Conservation (phyloP, 306 rosid species). For the Vachellia pachyceras region DNA sequence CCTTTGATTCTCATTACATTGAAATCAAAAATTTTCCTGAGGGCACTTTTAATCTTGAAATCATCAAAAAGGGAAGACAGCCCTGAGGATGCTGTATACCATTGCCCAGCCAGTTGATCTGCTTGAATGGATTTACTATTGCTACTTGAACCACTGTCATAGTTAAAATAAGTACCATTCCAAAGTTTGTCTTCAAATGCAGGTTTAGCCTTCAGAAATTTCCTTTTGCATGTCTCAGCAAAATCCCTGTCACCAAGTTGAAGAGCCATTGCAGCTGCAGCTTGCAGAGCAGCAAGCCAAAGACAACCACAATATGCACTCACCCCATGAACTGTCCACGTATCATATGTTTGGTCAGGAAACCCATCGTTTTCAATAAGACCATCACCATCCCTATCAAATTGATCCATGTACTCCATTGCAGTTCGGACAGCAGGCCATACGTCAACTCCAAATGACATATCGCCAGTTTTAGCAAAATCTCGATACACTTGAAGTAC, state of each 20-base stretch:
- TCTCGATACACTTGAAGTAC: slow-evolving; percentile 95
- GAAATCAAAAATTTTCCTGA: slow-evolving; percentile 80
- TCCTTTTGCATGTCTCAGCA: slow-evolving; percentile 89
- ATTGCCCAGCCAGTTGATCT: slow-evolving; percentile 97
- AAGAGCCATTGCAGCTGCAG: slow-evolving; percentile 97
- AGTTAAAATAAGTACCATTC: slow-evolving; percentile 98
- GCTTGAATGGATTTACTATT: slow-evolving; percentile 97
- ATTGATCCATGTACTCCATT: slow-evolving; percentile 92
- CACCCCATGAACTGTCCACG: slow-evolving; percentile 98
- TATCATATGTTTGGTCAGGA: slow-evolving; percentile 97
- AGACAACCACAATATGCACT: slow-evolving; percentile 96
- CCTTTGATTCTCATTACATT: slow-evolving; percentile 94
- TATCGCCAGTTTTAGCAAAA: slow-evolving; percentile 87
- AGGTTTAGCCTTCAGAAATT: slow-evolving; percentile 84
- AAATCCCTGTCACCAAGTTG: slow-evolving; percentile 76
- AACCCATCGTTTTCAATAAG: slow-evolving; percentile 94
- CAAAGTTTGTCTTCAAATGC: slow-evolving; percentile 84
- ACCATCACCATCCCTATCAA: slow-evolving; percentile 89
- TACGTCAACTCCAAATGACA: slow-evolving; percentile 95
- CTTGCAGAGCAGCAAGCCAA: slow-evolving; percentile 98
- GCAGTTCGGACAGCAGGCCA: slow-evolving; percentile 99
- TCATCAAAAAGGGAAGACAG: slow-evolving; percentile 87
- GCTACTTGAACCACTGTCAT: slow-evolving; percentile 89
- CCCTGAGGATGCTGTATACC: slow-evolving; percentile 98
- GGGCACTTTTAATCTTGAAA: slow-evolving; percentile 71